These are phyloP conservation scores for Phytophthora multivora DNA, from an alignment of 352 stramenopile species.

Conservation along the genomic window DNA sequence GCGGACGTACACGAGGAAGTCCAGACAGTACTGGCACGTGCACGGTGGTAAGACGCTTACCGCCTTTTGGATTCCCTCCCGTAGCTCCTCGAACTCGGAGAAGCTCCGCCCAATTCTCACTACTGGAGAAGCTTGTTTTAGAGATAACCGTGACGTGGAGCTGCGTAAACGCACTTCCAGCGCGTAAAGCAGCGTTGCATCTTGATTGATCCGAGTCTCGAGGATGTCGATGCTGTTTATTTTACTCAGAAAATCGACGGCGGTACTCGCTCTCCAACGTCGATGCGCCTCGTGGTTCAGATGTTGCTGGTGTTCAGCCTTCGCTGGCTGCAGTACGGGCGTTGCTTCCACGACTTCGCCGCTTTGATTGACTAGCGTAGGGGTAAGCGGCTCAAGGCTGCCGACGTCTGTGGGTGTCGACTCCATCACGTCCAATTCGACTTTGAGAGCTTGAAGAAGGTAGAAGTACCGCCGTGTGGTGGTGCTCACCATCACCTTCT, in stretches of 20 bases:
- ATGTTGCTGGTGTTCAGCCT: background rate
- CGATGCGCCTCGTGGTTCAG: constrained; percentile 36
- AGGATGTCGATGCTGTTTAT: constrained; percentile 47
- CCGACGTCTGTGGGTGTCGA: background rate
- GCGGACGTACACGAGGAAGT: constrained; percentile 48
- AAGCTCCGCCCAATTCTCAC: constrained; percentile 47
- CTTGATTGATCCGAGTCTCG: constrained; percentile 16
- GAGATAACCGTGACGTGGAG: constrained; percentile 4
- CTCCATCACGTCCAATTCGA: constrained; percentile 14
- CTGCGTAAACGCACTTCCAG: constrained; percentile 41
- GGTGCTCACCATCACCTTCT: constrained; percentile 18
- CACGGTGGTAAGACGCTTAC: constrained; percentile 35
- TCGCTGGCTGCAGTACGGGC: background rate
- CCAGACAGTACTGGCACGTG: constrained; percentile 52
- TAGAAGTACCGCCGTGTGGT: background rate
- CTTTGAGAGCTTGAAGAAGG: constrained; percentile 6
- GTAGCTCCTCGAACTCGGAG: constrained; percentile 50
- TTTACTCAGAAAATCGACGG: constrained; percentile 39
- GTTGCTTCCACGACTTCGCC: background rate
- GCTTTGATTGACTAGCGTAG: background rate
- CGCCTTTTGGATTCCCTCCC: constrained; percentile 27
- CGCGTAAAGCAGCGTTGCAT: constrained; percentile 37
- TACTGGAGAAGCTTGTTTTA: constrained; percentile 4
- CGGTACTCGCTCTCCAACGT: constrained; percentile 18
- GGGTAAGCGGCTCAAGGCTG: constrained; percentile 7